Base-by-base conservation (phyloP, 345 rosid genomes). In the Brassica juncea region DNA sequence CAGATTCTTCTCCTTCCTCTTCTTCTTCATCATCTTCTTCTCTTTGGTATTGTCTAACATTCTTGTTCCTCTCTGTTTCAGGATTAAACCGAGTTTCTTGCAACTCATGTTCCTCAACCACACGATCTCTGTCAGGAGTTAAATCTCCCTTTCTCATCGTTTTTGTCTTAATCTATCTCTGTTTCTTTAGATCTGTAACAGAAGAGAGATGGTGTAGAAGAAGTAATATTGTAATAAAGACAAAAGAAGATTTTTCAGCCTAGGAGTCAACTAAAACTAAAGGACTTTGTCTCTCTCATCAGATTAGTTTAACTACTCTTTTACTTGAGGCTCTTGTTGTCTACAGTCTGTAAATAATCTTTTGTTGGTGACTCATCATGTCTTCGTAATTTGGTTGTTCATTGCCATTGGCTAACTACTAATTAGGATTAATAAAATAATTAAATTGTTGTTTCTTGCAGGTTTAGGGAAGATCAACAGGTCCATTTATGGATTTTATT, bases 81-180 rank as follows among this genome's bases (percentile, higher is more conserved):
- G 77, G 73, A 79, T 63, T 79, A 23, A 66, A 2, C 6, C 28
- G 52, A 72, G 81, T 78, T 66, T 78, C 82, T 23, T 78, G 82
- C 77, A 78, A 5, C 73, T 78, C 82, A 73, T 79, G 74, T 67
- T 79, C 82, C 52, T 67, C 77, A 67, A 59, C 67, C 62, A 31
- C 68, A 57, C 64, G 74, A 73, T 72, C 68, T 72, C 69, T 72
- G 28, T 79, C 74, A 30, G 77, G 82, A 0, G 73, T 79, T 71
- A 65, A 78, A 32, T 3, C 60, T 71, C 81, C 81, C 0, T 58
- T 72, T 6, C 31, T 67, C 82, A 79, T 79, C 4, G 31, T 62
- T 31, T 31, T 62, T 49, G 55, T 61, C 23, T 52, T 47, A 16
- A 8, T 71, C 63, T 58, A 66, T 71, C 47, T 59, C 10, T 72